phyloP scores from a whole-genome alignment of 1,139 yeast genomes.

The Saccharomycopsis hybrid region DNA sequence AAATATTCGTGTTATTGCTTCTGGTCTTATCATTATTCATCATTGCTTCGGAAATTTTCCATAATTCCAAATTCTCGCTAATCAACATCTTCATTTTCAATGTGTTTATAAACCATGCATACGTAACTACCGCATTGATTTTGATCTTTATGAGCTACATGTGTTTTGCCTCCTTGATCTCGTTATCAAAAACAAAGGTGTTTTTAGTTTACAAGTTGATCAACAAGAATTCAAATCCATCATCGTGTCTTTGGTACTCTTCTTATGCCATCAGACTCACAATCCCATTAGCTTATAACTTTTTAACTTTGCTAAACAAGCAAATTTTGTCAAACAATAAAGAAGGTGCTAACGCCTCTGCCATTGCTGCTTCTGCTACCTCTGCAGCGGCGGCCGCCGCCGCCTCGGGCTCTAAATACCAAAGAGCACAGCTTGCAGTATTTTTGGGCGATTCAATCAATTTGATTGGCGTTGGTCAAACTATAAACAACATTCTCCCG shows the following conservation, averaged over 20 bases:
- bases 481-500: constrained; percentile 70
- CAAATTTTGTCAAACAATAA: constrained; percentile 28
- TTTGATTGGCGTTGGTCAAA: constrained; percentile 65
- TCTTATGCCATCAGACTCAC: constrained; percentile 79
- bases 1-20: constrained; percentile 35
- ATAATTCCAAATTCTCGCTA: constrained; percentile 59
- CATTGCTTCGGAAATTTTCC: constrained; percentile 68
- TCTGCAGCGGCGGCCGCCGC: too few relatives aligned
- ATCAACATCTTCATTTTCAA: constrained; percentile 44
- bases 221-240: constrained; percentile 61
- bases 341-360: background rate
- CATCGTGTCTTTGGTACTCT: constrained; percentile 69
- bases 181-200: constrained; percentile 60
- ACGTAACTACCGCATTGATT: constrained; percentile 32
- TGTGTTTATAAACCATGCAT: constrained; percentile 22
- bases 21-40: constrained; percentile 46
- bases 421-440: constrained; percentile 36
- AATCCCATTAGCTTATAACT: constrained; percentile 76
- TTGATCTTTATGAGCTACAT: constrained; percentile 53
- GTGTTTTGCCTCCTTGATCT: constrained; percentile 58
- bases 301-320: constrained; percentile 56
- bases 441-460: constrained; percentile 75
- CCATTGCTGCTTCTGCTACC: too few relatives aligned
- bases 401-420: constrained; percentile 19
- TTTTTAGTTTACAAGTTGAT: constrained; percentile 77